phyloP scores from a whole-genome alignment of 2,329 filamentous ascomycete genomes.

The Colletotrichum acutatum region DNA sequence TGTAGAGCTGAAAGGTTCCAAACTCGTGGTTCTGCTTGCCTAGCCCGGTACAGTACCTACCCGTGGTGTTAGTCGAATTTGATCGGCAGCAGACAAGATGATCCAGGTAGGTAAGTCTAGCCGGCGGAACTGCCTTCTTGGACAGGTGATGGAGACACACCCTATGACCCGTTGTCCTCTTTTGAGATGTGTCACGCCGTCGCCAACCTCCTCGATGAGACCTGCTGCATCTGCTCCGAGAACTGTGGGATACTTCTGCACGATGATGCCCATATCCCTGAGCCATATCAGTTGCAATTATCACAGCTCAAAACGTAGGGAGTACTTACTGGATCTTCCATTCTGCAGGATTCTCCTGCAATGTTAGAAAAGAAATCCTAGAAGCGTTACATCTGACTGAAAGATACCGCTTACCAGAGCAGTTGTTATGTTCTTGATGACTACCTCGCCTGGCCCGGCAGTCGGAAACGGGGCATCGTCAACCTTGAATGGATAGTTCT shows the following conservation, averaged over 20 bases:
- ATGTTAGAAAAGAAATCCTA: neutral
- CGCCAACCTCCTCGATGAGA: constrained; percentile 38
- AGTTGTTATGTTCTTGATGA: constrained; percentile 37
- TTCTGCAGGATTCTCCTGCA: neutral
- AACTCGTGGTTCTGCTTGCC: constrained; percentile 5
- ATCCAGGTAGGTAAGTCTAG: neutral
- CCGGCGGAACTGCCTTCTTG: neutral
- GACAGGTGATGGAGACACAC: neutral
- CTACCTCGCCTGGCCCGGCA: constrained; percentile 34
- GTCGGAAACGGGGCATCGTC: constrained; percentile 6
- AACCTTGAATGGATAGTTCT: constrained; percentile 1
- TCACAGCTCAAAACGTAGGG: too few species aligned
- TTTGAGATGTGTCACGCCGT: constrained; percentile 36
- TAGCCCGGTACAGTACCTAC: constrained; percentile 6
- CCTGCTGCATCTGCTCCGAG: constrained; percentile 39
- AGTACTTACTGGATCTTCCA: constrained; percentile 10
- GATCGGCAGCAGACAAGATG: neutral
- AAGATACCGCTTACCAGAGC: constrained; percentile 30
- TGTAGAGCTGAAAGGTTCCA: constrained; percentile 21
- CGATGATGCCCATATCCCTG: neutral
- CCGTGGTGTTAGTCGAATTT: neutral
- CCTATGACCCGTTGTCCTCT: constrained; percentile 40
- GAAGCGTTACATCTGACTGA: too few species aligned
- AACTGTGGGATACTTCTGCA: constrained; percentile 20
- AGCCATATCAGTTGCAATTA: neutral